Conservation (phyloP, 148 eudicot genomes). For the Rhododendron mucronatum region DNA sequence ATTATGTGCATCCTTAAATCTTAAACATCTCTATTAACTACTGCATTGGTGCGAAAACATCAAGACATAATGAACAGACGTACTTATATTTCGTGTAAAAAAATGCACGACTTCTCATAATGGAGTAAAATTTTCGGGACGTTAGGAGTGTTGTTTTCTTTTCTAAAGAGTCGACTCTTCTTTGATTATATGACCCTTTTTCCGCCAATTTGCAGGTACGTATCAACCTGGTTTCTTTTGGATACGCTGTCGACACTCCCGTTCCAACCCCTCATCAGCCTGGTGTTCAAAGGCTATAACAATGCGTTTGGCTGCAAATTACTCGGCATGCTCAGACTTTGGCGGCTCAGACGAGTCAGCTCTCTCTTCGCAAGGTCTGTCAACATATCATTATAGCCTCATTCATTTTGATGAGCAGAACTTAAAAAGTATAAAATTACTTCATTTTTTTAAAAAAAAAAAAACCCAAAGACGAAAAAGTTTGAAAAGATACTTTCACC, state of each 20-base stretch:
- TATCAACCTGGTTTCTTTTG: conserved; percentile 76
- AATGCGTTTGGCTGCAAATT: conserved; percentile 59
- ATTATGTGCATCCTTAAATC: no score
- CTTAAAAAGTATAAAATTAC: no score
- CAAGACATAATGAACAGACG: no score
- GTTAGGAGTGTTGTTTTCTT: not conserved
- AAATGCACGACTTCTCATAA: no score
- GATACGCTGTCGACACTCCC: conserved; percentile 86
- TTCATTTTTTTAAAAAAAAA: not conserved
- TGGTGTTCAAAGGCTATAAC: conserved; percentile 45
- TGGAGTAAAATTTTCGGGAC: no score
- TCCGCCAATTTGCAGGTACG: conserved; percentile 44
- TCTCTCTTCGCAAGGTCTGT: conserved; percentile 77
- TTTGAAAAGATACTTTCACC: not conserved
- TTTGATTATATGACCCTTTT: not conserved
- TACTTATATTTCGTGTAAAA: no score
- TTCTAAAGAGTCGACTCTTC: no score
- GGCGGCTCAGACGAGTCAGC: conserved; percentile 96
- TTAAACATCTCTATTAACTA: no score
- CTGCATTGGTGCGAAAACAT: no score
- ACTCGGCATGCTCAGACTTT: conserved; percentile 83
- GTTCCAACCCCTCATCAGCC: conserved; percentile 51
- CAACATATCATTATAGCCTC: not conserved
- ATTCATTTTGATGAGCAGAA: no score
- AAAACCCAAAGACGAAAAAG: not conserved